Conservation (phyloP, 352 stramenopile species). For the Peronospora belbahrii region DNA sequence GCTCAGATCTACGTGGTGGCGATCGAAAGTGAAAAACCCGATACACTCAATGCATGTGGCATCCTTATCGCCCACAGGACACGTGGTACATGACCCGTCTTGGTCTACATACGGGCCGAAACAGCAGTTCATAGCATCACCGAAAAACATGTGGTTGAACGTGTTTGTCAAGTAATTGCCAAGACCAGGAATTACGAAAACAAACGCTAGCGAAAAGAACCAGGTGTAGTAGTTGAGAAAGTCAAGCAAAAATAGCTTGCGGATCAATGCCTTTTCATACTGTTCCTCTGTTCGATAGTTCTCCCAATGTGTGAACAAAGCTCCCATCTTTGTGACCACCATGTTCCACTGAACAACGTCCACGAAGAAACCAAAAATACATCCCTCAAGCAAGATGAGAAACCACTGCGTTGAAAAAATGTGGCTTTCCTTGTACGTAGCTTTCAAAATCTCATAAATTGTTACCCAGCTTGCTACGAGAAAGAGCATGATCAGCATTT, state of each 20-base stretch:
- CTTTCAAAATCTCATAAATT: conserved; percentile 85
- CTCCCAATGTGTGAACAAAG: conserved; percentile 83
- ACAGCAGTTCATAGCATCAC: conserved; percentile 81
- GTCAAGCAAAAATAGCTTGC: conserved; percentile 80
- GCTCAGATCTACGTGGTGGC: conserved; percentile 73
- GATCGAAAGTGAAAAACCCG: conserved; percentile 79
- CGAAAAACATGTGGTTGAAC: conserved; percentile 75
- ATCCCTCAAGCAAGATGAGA: conserved; percentile 71
- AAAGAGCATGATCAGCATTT: conserved; percentile 82
- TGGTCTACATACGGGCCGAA: conserved; percentile 81
- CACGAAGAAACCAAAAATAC: conserved; percentile 82
- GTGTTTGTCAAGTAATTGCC: conserved; percentile 82
- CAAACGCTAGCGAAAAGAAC: conserved; percentile 87
- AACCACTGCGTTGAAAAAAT: conserved; percentile 84
- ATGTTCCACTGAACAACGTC: conserved; percentile 88
- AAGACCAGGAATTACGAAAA: conserved; percentile 80
- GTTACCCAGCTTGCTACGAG: conserved; percentile 83
- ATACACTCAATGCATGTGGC: conserved; percentile 66
- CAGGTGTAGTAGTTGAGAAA: conserved; percentile 90
- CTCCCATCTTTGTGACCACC: conserved; percentile 81
- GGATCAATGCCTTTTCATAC: conserved; percentile 75
- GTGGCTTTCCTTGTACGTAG: conserved; percentile 58
- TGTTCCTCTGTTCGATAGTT: conserved; percentile 83
- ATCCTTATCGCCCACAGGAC: conserved; percentile 58
- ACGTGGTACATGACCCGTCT: conserved; percentile 53